Evolutionary conservation across 2,329 filamentous ascomycete genomes (phyloP), one percentile per base, ranked within the genome.

Genomic region (Colletotrichum phormii): DNA sequence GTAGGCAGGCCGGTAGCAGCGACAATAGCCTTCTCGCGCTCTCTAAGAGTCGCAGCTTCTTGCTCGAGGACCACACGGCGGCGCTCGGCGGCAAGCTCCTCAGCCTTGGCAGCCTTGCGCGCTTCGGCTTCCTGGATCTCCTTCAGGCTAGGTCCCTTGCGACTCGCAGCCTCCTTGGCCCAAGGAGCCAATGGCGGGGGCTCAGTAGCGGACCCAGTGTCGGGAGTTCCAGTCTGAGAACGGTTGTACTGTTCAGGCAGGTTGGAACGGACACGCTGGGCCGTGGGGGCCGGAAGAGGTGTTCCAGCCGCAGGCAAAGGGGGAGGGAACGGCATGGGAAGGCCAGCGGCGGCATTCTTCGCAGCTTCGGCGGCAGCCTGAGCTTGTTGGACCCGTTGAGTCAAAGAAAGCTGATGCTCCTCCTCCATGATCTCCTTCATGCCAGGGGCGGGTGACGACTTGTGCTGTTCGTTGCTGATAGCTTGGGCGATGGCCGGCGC

Each of bases 101-200:
- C 96, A 13, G 91, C 92, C 83, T 97, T 94, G 64, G 96, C 96
- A 12, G 95, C 95, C 81, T 97, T 97, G 79, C 93, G 94, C 46
- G 96, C 96, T 82, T 99, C 97, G 5, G 94, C 93, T 82, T 98
- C 96, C 81, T 99, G 97, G 29, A 99, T 99, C 80, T 99, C 95
- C 84, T 95, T 97, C 75, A 99, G 86, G 73, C 95, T 98, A 2
- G 96, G 97, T 0, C 95, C 95, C 82, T 94, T 97, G 53, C 94
- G 91, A 29, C 89, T 84, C 61, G 93, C 92, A 3, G 89, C 89
- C 75, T 98, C 95, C 81, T 97, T 97, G 5, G 97, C 97, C 97
- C 97, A 99, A 0, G 97, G 97, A 0, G 97, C 97, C 76, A 98
- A 85, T 0, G 96, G 94, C 4, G 95, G 90, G 2, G 89, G 87